These are phyloP conservation scores for Akebia trifoliata DNA, from an alignment of 164 flowering plant genomes.

Conservation along the genomic window DNA sequence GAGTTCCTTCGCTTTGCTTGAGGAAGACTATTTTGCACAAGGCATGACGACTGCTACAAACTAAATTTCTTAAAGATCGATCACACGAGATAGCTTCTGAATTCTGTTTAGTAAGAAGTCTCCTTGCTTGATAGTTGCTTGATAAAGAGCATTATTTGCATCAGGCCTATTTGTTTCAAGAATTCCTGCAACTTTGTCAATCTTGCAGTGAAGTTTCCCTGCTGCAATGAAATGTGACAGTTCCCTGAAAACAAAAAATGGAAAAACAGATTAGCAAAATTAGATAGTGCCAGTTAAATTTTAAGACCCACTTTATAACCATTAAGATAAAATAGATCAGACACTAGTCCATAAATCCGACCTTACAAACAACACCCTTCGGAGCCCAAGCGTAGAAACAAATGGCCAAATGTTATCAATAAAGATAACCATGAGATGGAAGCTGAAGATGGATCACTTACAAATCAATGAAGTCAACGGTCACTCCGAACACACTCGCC, in stretches of 20 bases:
- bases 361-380: neutral
- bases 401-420: too few relatives aligned
- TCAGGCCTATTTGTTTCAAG: constrained; percentile 94
- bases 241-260: constrained; percentile 50
- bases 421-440: neutral
- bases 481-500: constrained; percentile 94
- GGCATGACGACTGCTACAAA: too few relatives aligned
- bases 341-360: too few relatives aligned
- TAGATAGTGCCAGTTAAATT: neutral
- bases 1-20: constrained; percentile 15
- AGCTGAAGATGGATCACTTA: constrained; percentile 32
- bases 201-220: constrained; percentile 97
- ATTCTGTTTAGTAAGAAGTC: constrained; percentile 87
- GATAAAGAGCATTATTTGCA: constrained; percentile 94
- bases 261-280: neutral
- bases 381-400: too few relatives aligned
- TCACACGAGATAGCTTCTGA: constrained; percentile 92
- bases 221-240: constrained; percentile 95
- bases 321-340: too few relatives aligned
- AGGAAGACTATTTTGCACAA: too few relatives aligned
- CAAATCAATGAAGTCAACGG: constrained; percentile 91
- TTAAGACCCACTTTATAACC: too few relatives aligned
- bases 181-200: constrained; percentile 98
- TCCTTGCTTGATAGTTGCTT: constrained; percentile 95
- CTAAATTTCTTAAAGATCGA: constrained; percentile 50